phyloP scores from a whole-genome alignment of 176 grass and related monocot species.

The Pontederia crassipes region DNA sequence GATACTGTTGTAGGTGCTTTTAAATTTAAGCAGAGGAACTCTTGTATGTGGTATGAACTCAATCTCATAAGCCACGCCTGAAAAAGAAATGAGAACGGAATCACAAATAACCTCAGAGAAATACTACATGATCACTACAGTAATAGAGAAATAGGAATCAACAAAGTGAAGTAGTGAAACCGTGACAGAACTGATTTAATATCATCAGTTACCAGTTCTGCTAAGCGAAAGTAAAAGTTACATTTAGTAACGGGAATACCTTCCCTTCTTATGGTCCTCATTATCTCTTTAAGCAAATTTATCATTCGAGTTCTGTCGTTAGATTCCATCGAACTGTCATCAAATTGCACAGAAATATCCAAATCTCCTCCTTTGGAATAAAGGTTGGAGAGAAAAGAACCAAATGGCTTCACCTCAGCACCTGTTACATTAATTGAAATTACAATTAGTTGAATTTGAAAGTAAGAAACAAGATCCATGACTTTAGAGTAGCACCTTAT shows the following conservation, averaged over 20 bases:
- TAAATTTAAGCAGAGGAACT: constrained; percentile 77
- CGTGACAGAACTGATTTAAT: no score
- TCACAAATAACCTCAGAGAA: constrained; percentile 1
- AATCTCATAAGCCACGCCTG: constrained; percentile 42
- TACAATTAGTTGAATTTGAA: no score
- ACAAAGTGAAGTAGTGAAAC: no score
- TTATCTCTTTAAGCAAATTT: constrained; percentile 43
- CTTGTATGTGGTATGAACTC: constrained; percentile 77
- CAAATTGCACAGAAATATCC: constrained; percentile 68
- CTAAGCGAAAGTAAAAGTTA: no score
- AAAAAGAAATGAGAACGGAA: constrained; percentile 18
- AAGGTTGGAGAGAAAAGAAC: constrained; percentile 88
- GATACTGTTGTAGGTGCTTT: constrained; percentile 48
- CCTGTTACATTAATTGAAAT: constrained; percentile 19
- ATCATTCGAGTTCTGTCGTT: constrained; percentile 38
- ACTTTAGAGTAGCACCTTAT: no score
- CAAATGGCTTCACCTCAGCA: constrained; percentile 64
- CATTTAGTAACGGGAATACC: constrained; percentile 23
- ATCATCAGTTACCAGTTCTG: no score
- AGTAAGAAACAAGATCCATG: no score
- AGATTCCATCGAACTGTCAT: constrained; percentile 4
- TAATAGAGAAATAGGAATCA: no score
- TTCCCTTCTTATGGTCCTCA: constrained; percentile 33
- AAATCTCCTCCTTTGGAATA: constrained; percentile 89
- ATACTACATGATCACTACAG: neutral